Base-by-base conservation (phyloP, 352 stramenopile genomes). In the Phytophthora rubi region DNA sequence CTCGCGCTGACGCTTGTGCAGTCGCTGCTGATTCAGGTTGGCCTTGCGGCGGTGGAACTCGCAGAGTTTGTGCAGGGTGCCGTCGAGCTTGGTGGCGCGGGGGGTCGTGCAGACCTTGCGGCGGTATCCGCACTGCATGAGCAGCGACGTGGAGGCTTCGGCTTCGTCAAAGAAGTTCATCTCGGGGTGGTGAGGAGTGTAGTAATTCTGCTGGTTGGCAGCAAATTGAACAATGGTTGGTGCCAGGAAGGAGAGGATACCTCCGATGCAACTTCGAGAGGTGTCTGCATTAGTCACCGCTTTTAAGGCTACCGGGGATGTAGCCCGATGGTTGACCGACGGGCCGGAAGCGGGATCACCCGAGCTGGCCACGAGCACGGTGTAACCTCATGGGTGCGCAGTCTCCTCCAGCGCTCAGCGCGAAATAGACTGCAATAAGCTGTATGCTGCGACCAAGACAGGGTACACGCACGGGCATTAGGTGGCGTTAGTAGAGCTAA, bases 21-120 rank as follows among this genome's bases (percentile, higher is more conserved):
- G 71, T 18, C 75, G 69, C 42, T 84, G 72, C 62, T 88, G 82
- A 30, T 83, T 87, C 13, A 65, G 48, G 53, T 90, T 90, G 15
- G 80, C 82, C 51, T 87, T 83, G 44, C 65, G 63, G 0, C 80
- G 82, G 60, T 90, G 82, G 49, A 82, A 75, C 42, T 88, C 80
- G 63, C 82, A 90, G 15, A 86, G 67, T 12, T 76, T 83, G 71
- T 90, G 82, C 8, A 88, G 53, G 3, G 70, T 65, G 0, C 82
- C 80, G 13, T 83, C 82, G 28, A 80, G 62, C 56, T 89, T 88
- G 13, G 74, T 74, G 3, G 77, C 71, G 37, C 80, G 82, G 0
- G 53, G 35, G 55, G 81, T 77, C 21, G 66, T 75, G 68, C 80
- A 90, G 52, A 75, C 58, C 48, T 88, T 90, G 67, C 77, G 85